Evolutionary conservation across 345 rosid genomes (phyloP).

Genomic region (Salix caprea): DNA sequence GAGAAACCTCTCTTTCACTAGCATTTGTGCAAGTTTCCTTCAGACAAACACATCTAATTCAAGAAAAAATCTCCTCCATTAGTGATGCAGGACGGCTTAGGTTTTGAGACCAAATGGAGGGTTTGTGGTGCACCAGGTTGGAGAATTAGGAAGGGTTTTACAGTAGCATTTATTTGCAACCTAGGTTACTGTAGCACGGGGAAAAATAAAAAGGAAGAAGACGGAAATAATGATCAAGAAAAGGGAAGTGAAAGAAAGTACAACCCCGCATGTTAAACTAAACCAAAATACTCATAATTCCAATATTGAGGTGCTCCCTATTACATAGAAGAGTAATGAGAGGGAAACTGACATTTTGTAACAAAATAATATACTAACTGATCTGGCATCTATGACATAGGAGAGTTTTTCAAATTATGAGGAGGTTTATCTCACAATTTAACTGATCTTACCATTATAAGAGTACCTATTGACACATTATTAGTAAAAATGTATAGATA

Average conservation of each 20-base stretch:
- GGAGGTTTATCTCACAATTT: neutral
- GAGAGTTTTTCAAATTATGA: neutral
- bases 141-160: neutral
- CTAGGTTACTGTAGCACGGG: neutral
- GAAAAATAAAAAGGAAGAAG: neutral
- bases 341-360: neutral
- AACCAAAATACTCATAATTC: neutral
- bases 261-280: neutral
- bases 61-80: neutral
- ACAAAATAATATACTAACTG: neutral
- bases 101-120: neutral
- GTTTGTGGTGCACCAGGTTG: neutral
- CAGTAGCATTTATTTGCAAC: neutral
- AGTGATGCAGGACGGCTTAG: neutral
- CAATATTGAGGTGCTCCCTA: neutral
- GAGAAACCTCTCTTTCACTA: neutral
- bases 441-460: neutral
- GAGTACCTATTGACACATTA: neutral
- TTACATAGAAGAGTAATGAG: neutral
- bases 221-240: neutral
- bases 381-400: neutral
- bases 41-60: neutral
- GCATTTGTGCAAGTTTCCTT: neutral
- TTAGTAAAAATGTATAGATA: neutral
- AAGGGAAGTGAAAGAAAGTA: neutral